Evolutionary conservation across 2,329 filamentous ascomycete genomes (phyloP), one percentile per base, ranked within the genome.

Genomic region (Leptodontidium sp.): DNA sequence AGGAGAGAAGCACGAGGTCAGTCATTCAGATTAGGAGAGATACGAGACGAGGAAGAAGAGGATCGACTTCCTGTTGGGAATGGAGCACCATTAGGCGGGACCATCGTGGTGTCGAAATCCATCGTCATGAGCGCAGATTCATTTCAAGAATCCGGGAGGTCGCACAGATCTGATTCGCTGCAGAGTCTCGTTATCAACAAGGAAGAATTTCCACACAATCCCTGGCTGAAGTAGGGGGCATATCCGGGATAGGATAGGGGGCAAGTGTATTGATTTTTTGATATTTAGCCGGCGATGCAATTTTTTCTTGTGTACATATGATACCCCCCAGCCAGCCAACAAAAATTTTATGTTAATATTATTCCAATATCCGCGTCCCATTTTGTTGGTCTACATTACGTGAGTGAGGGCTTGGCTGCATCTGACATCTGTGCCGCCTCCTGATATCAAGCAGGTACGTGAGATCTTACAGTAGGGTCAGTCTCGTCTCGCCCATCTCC

Each of bases 81-180:
- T 11, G 57, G 35, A 29, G 57, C 21, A 43, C 57, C 38, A 45
- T 40, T 59, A 43, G 57, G 35, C 38, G 55, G 55, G 32, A 45
- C 35, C 12, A 59, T 59, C 12, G 57, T 59, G 57, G 57, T 59
- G 14, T 59, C 57, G 21, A 59, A 59, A 40, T 59, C 57, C 38
- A 15, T 59, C 12, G 35, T 59, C 57, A 59, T 40, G 38, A 59
- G 35, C n/a, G 38, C 57, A 59, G 57, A 59, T 59, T 26, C 57
- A 59, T 59, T 45, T 14, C 17, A 59, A 17, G 35, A 35, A 14
- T 59, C 57, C 2, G n/a, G 35, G 15, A 59, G 35, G 35, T 59
- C 57, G 14, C 57, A 59, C 7, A 43, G 57, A 21, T 43, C 57
- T 17, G 57, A 59, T 45, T 59, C 57, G 38, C 35, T 59, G 12